Conservation (phyloP, 2,329 filamentous ascomycete species). For the Verticillium zaregamsianum region DNA sequence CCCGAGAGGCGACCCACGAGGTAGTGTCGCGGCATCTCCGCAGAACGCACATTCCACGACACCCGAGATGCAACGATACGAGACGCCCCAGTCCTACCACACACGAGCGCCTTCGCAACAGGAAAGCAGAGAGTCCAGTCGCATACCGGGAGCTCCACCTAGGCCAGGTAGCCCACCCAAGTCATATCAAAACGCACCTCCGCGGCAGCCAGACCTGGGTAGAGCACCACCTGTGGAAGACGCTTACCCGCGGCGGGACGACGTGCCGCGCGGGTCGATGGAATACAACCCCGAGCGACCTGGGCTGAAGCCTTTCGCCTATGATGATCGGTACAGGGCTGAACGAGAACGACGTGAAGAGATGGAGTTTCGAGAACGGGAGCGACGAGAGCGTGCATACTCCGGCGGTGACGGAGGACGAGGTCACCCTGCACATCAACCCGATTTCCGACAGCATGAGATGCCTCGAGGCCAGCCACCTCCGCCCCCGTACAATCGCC, state of each 20-base stretch:
- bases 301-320: conserved; percentile 36
- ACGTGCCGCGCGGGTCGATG: conserved; percentile 28
- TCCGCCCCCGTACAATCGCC: conserved; percentile 38
- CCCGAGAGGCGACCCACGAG: conserved; percentile 39
- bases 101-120: conserved; percentile 47
- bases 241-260: conserved; percentile 45
- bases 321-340: conserved; percentile 50
- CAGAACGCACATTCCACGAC: conserved; percentile 49
- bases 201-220: conserved; percentile 43
- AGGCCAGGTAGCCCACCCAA: conserved; percentile 50
- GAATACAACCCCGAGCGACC: conserved; percentile 53
- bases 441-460: conserved; percentile 39
- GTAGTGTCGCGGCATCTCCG: conserved; percentile 42
- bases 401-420: conserved; percentile 43
- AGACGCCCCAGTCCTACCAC: conserved; percentile 54
- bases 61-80: conserved; percentile 54
- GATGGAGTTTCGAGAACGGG: conserved; percentile 37
- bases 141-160: conserved; percentile 33
- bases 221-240: conserved; percentile 35
- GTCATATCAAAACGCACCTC: conserved; percentile 37
- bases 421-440: conserved; percentile 38
- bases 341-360: conserved; percentile 44
- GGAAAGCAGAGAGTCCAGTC: conserved; percentile 34
- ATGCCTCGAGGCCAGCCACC: conserved; percentile 24
- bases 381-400: conserved; percentile 42